A percentile compares a stretch with the other conserved stretches of the same genome.
phyloP scores from a whole-genome alignment of 768 basidiomycete genomes.

The Coprinellus aureogranulatus region DNA sequence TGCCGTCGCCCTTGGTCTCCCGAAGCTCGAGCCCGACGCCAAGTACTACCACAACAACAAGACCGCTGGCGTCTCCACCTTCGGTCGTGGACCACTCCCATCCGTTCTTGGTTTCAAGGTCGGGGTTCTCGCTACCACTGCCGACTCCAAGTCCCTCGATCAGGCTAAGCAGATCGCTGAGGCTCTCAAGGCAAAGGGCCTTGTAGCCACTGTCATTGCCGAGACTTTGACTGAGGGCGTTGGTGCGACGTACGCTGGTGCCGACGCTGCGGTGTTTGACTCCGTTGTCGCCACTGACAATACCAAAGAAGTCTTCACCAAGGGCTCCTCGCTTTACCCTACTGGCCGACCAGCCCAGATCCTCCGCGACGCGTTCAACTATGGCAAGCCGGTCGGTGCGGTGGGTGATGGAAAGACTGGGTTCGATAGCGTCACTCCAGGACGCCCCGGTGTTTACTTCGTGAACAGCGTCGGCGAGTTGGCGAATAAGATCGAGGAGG shows the following conservation, averaged over 20 bases:
- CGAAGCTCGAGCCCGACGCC: constrained; percentile 50
- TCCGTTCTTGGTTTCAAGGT: background rate
- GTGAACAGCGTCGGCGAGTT: background rate
- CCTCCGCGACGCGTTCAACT: constrained; percentile 81
- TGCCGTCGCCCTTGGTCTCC: constrained; percentile 58
- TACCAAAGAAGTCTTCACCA: constrained; percentile 36
- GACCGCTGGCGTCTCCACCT: constrained; percentile 18
- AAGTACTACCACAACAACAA: constrained; percentile 57
- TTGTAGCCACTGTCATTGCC: constrained; percentile 64
- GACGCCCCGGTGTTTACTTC: background rate
- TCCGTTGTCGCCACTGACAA: constrained; percentile 61
- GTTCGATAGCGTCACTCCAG: too few relatives aligned
- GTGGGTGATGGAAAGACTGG: constrained; percentile 51
- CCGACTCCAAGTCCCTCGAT: background rate
- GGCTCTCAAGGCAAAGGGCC: constrained; percentile 14
- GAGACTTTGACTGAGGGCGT: constrained; percentile 77
- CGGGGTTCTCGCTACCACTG: background rate
- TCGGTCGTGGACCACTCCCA: background rate
- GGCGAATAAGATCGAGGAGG: background rate
- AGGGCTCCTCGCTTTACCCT: too few relatives aligned
- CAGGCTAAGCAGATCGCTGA: background rate
- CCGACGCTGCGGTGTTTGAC: constrained; percentile 74
- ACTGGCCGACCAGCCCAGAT: constrained; percentile 76
- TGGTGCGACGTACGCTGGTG: constrained; percentile 20
- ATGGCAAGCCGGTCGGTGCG: constrained; percentile 80